Base-by-base conservation (phyloP, 371 early-diverging fungal species). In the Zopfochytrium polystomum region DNA sequence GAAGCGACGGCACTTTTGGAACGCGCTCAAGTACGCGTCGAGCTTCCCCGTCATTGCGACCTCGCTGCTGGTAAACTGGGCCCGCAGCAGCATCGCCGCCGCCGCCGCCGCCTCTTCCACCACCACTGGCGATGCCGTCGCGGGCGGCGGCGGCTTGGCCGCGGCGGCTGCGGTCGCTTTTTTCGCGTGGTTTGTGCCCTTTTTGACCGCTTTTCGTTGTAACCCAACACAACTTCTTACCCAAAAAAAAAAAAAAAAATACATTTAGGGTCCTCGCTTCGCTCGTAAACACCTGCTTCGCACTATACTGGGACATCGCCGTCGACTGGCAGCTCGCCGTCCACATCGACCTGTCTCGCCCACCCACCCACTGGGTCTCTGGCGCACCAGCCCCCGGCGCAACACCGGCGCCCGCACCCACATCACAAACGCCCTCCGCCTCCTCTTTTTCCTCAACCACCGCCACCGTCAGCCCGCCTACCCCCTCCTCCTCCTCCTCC, bases 321-420 rank as follows among this genome's bases (percentile, higher is more conserved):
- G 84, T 92, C 71, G 96, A 95, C 73, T 95, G 95, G 95, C 83
- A 82, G 29, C 71, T 95, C n/a, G n/a, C n/a, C n/a, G n/a, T n/a
- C n/a, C n/a, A n/a, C n/a, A n/a, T n/a, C n/a, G n/a, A n/a, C n/a
- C n/a, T n/a, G n/a, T n/a, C n/a, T n/a, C n/a, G n/a, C n/a, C n/a
- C n/a, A n/a, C n/a, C n/a, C n/a, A n/a, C n/a, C n/a, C n/a, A n/a
- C n/a, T n/a, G n/a, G n/a, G n/a, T n/a, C n/a, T n/a, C n/a, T n/a
- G n/a, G n/a, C n/a, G n/a, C n/a, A n/a, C n/a, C n/a, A n/a, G n/a
- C n/a, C n/a, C n/a, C n/a, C n/a, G n/a, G n/a, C n/a, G n/a, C n/a
- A n/a, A n/a, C n/a, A n/a, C n/a, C 22, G 27, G 15, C 18, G 30
- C 18, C 32, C 11, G 53, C 32, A 31, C 11, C 15, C 18, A 29